A percentile compares a stretch with the other conserved stretches of the same genome.
Conservation (phyloP, 805 yeast species). For the Wickerhamiella azyma region DNA sequence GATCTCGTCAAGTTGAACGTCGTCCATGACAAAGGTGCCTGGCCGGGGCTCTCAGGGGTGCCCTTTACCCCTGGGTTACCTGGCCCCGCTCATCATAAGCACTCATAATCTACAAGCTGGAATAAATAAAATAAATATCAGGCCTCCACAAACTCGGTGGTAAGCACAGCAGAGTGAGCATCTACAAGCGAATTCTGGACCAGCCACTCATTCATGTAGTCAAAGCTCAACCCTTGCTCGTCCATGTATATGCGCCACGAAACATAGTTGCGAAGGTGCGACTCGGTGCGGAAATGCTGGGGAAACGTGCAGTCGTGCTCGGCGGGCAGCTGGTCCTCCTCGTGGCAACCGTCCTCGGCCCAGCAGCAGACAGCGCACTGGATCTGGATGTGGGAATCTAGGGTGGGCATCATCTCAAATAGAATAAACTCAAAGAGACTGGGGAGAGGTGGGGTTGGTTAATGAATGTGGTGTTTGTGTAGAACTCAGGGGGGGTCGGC, state of each 20-base stretch:
- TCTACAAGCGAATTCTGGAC: conserved; percentile 17
- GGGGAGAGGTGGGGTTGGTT: background rate
- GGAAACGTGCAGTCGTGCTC: conserved; percentile 5
- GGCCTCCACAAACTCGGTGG: background rate
- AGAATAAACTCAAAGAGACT: background rate
- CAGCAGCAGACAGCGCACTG: conserved; percentile 21
- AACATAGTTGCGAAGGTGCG: conserved; percentile 18
- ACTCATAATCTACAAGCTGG: too few relatives aligned
- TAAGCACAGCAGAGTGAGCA: conserved; percentile 7
- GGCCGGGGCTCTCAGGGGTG: too few relatives aligned
- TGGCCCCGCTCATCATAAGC: too few relatives aligned
- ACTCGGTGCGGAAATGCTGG: conserved; percentile 18
- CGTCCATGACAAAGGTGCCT: background rate
- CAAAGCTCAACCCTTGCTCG: conserved; percentile 20
- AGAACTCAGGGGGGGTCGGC: background rate
- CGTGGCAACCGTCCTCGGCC: conserved; percentile 17
- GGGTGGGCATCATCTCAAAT: background rate
- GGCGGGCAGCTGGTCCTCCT: background rate
- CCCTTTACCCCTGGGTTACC: too few relatives aligned
- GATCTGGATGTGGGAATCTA: background rate
- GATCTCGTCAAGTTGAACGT: conserved; percentile 52
- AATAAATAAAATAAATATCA: background rate
- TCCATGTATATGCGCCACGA: conserved; percentile 19
- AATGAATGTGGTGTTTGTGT: background rate
- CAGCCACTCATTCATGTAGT: conserved; percentile 23